Conservation (phyloP, 176 grass and related monocot genomes). For the Bolboschoenus planiculmis region DNA sequence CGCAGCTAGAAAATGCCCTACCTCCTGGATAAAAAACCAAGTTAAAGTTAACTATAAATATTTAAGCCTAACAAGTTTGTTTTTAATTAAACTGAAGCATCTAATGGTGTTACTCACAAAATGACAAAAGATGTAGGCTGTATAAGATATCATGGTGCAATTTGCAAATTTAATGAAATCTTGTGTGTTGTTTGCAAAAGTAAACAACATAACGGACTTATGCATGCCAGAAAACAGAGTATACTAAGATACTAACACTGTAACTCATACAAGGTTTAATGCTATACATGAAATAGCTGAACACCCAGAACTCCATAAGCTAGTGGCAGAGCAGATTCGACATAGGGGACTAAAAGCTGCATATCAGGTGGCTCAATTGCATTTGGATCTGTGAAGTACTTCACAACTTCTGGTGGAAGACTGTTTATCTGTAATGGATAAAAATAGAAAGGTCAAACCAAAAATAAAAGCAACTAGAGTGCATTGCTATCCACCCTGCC, state of each 20-base stretch:
- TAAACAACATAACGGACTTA: background rate
- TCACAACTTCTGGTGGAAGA: conserved; percentile 88
- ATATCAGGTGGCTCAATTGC: conserved; percentile 84
- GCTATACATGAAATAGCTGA: conserved; percentile 90
- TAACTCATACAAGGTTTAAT: conserved; percentile 12
- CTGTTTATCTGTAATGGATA: conserved; percentile 56
- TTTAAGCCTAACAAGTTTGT: background rate
- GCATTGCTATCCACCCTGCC: background rate
- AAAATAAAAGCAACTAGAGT: background rate
- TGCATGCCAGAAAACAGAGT: background rate
- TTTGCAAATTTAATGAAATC: background rate
- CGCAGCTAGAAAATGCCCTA: conserved; percentile 91
- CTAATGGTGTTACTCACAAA: background rate
- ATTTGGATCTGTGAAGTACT: conserved; percentile 97
- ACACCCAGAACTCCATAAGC: conserved; percentile 90
- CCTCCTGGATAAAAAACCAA: conserved; percentile 42
- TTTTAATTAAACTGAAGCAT: background rate
- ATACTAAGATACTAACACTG: background rate
- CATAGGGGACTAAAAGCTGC: conserved; percentile 78
- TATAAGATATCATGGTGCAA: conserved; percentile 2
- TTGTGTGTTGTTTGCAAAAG: background rate
- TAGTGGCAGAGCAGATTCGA: conserved; percentile 87
- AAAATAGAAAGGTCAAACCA: background rate
- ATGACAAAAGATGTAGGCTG: background rate
- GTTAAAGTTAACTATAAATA: background rate